phyloP scores from a whole-genome alignment of 805 yeast genomes.

The Hanseniaspora osmophila region DNA sequence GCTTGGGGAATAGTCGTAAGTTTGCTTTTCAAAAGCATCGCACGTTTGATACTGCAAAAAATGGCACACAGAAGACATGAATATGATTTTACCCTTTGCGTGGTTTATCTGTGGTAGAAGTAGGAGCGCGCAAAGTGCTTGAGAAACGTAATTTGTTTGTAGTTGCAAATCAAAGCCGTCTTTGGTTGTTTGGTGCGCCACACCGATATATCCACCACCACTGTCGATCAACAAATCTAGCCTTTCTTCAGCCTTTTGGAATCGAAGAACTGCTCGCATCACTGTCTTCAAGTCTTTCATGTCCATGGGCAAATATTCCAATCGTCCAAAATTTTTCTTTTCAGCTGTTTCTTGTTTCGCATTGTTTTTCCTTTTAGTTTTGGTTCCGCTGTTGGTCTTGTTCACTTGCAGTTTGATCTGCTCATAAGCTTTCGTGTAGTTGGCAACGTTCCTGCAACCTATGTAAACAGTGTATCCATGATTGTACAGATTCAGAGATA shows the following conservation, averaged over 20 bases:
- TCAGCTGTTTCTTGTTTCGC: too few relatives aligned
- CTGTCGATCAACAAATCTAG: constrained; percentile 57
- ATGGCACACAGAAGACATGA: constrained; percentile 56
- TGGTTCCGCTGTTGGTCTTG: too few relatives aligned
- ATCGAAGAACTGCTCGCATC: constrained; percentile 33
- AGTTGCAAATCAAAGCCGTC: constrained; percentile 69
- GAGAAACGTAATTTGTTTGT: constrained; percentile 67
- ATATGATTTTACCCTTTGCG: constrained; percentile 34
- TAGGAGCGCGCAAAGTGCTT: constrained; percentile 52
- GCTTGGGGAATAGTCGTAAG: constrained; percentile 46
- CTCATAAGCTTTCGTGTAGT: constrained; percentile 31
- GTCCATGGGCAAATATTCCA: constrained; percentile 42
- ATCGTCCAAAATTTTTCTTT: constrained; percentile 31
- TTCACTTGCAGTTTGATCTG: constrained; percentile 10
- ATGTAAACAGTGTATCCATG: constrained; percentile 70
- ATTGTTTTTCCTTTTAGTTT: too few relatives aligned
- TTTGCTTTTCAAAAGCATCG: constrained; percentile 14
- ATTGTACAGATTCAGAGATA: constrained; percentile 58
- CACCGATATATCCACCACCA: constrained; percentile 61
- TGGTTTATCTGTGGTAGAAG: constrained; percentile 39
- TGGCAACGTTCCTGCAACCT: constrained; percentile 45
- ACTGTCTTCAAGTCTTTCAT: constrained; percentile 34
- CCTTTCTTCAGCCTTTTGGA: constrained; percentile 31
- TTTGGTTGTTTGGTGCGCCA: constrained; percentile 49
- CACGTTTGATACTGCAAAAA: constrained; percentile 24